Base-by-base conservation (phyloP, 768 basidiomycete species). In the Aureoboletus auriporus region DNA sequence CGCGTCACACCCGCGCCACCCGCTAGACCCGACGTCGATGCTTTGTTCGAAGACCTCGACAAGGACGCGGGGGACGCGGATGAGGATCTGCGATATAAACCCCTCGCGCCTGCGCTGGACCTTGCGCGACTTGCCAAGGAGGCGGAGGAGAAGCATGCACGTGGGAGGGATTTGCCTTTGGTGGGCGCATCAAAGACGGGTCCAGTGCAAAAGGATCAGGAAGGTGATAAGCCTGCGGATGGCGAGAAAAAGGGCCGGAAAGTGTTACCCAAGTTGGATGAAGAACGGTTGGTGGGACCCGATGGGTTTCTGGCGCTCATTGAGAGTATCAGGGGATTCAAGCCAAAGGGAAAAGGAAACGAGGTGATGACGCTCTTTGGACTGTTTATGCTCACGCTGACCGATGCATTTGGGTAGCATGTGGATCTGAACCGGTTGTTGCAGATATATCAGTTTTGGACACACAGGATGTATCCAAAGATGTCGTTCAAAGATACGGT, bases 381-480 rank as follows among this genome's bases (percentile, higher is more conserved):
- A 9, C 2, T n/a, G 10, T 10, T 27, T 31, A 16, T 23, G 38
- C 42, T 28, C 23, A 5, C 1, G n/a, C 33, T 58, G 50, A 60
- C 35, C 4, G 3, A 10, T 12, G 38, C 11, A 1, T 46, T 3
- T 38, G 5, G 10, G 20, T 44, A 97, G 94, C 75, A 74, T n/a
- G 67, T 78, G 43, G 94, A 99, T 67, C 77, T 99, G 34, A 81
- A 80, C 53, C 75, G 87, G 34, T 69, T 97, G 12, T 72, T 98
- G 46, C 81, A 84, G 52, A 71, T 88, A 31, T 98, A 98, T 63
- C 92, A 93, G 60, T 88, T 93, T 58, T 99, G 96, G 96, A 79
- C 92, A 4, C 96, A 98, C 70, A 80, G 78, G 58, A 75, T 99
- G 75, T 94, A 87, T 62, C 96, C 96, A 5, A 91, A 87, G 60